Evolutionary conservation across 2,329 filamentous ascomycete species (phyloP).

Genomic region (Westerdykella sp.): DNA sequence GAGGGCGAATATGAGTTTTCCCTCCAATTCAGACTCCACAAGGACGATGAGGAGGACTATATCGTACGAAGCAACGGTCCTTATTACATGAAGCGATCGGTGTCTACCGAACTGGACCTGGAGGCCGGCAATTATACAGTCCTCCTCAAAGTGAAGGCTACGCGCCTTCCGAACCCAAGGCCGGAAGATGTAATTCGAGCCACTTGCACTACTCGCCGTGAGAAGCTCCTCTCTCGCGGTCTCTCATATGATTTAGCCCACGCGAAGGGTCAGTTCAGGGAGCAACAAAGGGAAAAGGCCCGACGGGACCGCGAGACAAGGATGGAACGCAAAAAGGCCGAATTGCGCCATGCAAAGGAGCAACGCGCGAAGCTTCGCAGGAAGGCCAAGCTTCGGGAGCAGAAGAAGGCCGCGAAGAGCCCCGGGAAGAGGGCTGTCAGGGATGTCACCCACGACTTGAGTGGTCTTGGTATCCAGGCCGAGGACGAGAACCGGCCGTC

Average conservation of each 20-base stretch:
- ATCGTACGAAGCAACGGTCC: constrained; percentile 52
- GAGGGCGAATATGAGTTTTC: constrained; percentile 53
- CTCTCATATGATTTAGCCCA: constrained; percentile 66
- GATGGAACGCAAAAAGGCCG: constrained; percentile 29
- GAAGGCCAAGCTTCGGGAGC: constrained; percentile 33
- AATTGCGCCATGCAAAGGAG: constrained; percentile 35
- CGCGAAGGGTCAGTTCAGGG: constrained; percentile 54
- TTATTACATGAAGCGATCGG: constrained; percentile 63
- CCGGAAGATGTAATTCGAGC: constrained; percentile 63
- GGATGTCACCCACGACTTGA: constrained; percentile 25
- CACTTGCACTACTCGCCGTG: constrained; percentile 57
- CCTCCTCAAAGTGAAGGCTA: constrained; percentile 66
- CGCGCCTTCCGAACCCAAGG: constrained; percentile 46
- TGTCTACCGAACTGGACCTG: constrained; percentile 70
- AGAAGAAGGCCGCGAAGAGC: constrained; percentile 34
- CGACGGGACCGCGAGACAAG: constrained; percentile 36
- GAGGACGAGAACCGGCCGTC: constrained; percentile 26
- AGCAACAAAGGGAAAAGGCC: constrained; percentile 45
- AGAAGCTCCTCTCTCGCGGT: constrained; percentile 68
- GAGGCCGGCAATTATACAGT: constrained; percentile 70
- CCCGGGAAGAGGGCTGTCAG: constrained; percentile 21
- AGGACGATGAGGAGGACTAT: constrained; percentile 55
- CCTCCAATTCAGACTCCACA: constrained; percentile 54
- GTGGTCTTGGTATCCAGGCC: constrained; percentile 30
- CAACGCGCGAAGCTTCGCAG: constrained; percentile 31